Evolutionary conservation across 73 alveolate genomes (phyloP).

Genomic region (Blepharisma japonicum): DNA sequence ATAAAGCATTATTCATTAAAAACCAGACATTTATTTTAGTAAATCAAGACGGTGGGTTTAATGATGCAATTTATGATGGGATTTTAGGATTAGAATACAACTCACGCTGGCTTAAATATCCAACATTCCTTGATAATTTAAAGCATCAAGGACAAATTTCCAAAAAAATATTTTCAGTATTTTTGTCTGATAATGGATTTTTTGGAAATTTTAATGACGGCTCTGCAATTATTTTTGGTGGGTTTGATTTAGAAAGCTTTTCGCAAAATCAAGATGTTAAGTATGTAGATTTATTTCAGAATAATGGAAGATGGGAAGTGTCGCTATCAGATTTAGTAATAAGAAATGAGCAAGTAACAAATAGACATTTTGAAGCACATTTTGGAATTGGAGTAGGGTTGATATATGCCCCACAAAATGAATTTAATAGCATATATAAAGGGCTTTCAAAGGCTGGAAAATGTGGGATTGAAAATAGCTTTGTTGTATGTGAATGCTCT

Average conservation of each 20-base stretch:
- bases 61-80: conserved; percentile 7
- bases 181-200: neutral
- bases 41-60: neutral
- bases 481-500: too few species aligned
- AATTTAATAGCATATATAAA: too few species aligned
- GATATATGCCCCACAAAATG: too few species aligned
- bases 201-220: too few species aligned
- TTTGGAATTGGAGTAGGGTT: too few species aligned
- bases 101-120: neutral
- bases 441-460: too few species aligned
- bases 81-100: neutral
- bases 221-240: neutral
- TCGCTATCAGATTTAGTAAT: too few species aligned
- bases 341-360: too few species aligned
- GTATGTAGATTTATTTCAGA: neutral
- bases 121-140: neutral
- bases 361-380: too few species aligned
- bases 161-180: neutral
- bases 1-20: neutral
- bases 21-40: conserved; percentile 7
- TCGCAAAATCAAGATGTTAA: neutral
- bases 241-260: neutral
- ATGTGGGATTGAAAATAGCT: too few species aligned
- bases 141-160: neutral
- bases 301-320: neutral